Evolutionary conservation across 1,139 yeast species (phyloP).

Genomic region (Suhomyces bolitotheri): DNA sequence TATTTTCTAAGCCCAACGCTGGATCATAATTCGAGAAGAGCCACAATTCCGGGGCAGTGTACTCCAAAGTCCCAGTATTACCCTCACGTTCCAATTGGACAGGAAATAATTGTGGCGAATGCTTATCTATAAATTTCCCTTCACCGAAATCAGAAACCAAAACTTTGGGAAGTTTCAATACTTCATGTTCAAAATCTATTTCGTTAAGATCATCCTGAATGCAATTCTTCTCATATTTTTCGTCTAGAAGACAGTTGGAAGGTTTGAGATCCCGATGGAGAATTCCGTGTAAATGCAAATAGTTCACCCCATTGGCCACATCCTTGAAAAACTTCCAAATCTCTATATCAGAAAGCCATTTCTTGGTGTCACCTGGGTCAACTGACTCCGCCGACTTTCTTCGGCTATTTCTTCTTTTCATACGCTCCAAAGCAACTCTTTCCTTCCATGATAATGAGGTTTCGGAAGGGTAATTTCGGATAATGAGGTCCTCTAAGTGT

Average conservation of each 20-base stretch:
- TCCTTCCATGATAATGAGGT: slow-evolving; percentile 28
- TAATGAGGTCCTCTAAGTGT: slow-evolving; percentile 69
- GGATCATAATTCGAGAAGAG: slow-evolving; percentile 29
- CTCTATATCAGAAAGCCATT: slow-evolving; percentile 36
- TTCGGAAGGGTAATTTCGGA: slow-evolving; percentile 29
- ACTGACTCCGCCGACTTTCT: slow-evolving; percentile 7
- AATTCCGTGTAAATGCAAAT: slow-evolving; percentile 71
- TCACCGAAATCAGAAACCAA: slow-evolving; percentile 91
- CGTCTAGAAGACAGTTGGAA: slow-evolving; percentile 71
- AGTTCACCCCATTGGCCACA: slow-evolving; percentile 66
- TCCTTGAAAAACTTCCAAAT: slow-evolving; percentile 69
- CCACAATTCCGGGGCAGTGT: slow-evolving; percentile 81
- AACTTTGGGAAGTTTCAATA: slow-evolving; percentile 55
- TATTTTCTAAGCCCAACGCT: slow-evolving; percentile 16
- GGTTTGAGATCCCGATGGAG: slow-evolving; percentile 88
- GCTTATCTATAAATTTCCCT: slow-evolving; percentile 65
- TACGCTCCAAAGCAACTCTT: slow-evolving; percentile 27
- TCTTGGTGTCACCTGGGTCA: slow-evolving; percentile 16
- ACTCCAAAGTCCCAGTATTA: slow-evolving; percentile 83
- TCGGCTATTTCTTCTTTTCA: slow-evolving; percentile 20
- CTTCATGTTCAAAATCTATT: slow-evolving; percentile 24
- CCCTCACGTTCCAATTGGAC: slow-evolving; percentile 45
- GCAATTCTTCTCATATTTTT: slow-evolving; percentile 22
- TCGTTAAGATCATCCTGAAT: background rate
- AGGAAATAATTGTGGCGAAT: slow-evolving; percentile 13